A percentile compares a stretch with the other conserved stretches of the same genome.
Evolutionary conservation across 177 flowering plant species (phyloP).

Genomic region (Telopea speciosissima): DNA sequence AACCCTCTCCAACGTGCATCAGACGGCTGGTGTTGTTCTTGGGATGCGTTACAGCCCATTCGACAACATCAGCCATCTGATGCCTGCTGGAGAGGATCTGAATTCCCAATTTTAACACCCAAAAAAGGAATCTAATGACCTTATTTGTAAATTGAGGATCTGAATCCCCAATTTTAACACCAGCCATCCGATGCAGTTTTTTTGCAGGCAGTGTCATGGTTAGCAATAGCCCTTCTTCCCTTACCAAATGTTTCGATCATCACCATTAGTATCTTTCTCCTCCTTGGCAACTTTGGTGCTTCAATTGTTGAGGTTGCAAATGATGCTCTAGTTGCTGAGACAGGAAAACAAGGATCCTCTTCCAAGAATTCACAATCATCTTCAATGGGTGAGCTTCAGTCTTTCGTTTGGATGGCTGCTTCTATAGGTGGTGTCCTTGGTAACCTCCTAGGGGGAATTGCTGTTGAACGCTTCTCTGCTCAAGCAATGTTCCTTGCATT

Average conservation of each 20-base stretch:
- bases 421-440: conserved; percentile 85
- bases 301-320: conserved; percentile 91
- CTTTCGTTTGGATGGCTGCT: conserved; percentile 75
- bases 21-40: too few species aligned
- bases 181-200: conserved; percentile 51
- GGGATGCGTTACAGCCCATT: too few species aligned
- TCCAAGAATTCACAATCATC: conserved; percentile 29
- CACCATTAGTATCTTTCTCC: conserved; percentile 51
- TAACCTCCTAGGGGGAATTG: conserved; percentile 64
- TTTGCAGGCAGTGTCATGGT: conserved; percentile 88
- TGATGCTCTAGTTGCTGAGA: conserved; percentile 95
- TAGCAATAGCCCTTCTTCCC: conserved; percentile 56
- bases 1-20: too few species aligned
- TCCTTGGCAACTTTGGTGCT: conserved; percentile 89
- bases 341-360: conserved; percentile 38
- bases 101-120: too few species aligned
- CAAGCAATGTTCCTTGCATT: conserved; percentile 53
- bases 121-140: too few species aligned
- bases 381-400: conserved; percentile 69
- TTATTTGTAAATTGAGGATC: too few species aligned
- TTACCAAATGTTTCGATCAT: conserved; percentile 45
- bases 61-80: too few species aligned
- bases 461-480: conserved; percentile 43
- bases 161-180: too few species aligned
- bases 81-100: too few species aligned